These are phyloP conservation scores for Eimeria sp. DNA, from an alignment of 169 alveolate species.

Conservation along the genomic window DNA sequence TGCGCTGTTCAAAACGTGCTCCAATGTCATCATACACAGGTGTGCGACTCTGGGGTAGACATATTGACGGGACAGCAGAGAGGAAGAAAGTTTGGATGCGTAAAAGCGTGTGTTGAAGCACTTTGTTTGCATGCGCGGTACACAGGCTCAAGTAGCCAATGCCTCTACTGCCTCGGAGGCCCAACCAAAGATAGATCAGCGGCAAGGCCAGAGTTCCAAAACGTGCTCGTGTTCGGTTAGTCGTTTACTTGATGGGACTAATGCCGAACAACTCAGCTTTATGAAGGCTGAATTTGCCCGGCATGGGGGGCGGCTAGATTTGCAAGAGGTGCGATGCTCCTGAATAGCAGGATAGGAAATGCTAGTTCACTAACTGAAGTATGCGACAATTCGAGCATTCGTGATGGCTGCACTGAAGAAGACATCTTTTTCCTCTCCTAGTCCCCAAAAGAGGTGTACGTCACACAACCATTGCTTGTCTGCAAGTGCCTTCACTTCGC, in stretches of 20 bases:
- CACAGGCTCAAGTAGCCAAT: conserved; percentile 18
- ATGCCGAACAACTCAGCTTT: conserved; percentile 30
- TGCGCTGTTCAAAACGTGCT: not conserved
- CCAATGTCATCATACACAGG: not conserved
- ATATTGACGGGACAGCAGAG: not conserved
- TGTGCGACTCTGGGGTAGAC: not conserved
- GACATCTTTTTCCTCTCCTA: no score
- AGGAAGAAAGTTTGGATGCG: not conserved
- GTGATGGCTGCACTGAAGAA: no score
- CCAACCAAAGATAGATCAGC: not conserved
- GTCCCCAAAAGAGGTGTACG: no score
- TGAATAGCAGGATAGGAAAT: not conserved
- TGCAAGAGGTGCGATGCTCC: conserved; percentile 15
- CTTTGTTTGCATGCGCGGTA: not conserved
- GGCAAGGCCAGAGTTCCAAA: conserved; percentile 7
- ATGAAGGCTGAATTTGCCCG: conserved; percentile 65
- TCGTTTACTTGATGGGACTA: conserved; percentile 45
- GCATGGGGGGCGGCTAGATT: conserved; percentile 57
- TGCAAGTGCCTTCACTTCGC: not conserved
- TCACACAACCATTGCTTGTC: not conserved
- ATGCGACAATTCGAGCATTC: no score
- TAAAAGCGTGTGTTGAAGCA: not conserved
- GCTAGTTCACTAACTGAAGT: not conserved
- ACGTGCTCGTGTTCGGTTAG: conserved; percentile 47
- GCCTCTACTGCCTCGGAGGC: not conserved